phyloP scores from a whole-genome alignment of 2,329 filamentous ascomycete species.

The Fusarium pilosicola region DNA sequence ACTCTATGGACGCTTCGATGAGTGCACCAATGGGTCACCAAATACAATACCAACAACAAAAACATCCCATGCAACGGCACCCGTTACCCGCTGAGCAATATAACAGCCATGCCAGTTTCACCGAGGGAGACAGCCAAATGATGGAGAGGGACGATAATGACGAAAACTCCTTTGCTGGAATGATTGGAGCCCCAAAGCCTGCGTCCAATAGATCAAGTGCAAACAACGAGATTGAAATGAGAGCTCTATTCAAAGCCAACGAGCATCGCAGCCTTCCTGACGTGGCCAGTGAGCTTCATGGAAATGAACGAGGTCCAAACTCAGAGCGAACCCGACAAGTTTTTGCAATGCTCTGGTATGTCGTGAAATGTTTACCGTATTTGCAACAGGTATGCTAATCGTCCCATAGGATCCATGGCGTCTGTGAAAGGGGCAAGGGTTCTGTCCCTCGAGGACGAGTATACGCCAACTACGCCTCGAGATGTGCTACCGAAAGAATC shows the following conservation, averaged over 20 bases:
- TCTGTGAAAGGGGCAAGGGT: slow-evolving; percentile 78
- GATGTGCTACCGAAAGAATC: slow-evolving; percentile 92
- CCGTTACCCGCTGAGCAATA: slow-evolving; percentile 66
- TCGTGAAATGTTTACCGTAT: slow-evolving; percentile 10
- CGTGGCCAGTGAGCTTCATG: slow-evolving; percentile 79
- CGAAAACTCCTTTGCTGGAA: slow-evolving; percentile 63
- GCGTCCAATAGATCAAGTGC: slow-evolving; percentile 74
- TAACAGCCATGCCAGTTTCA: slow-evolving; percentile 62
- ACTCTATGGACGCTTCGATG: slow-evolving; percentile 60
- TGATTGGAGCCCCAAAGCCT: slow-evolving; percentile 61
- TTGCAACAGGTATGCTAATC: slow-evolving; percentile 19
- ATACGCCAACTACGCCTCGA: slow-evolving; percentile 93
- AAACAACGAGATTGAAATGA: slow-evolving; percentile 84
- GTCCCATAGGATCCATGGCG: slow-evolving; percentile 72
- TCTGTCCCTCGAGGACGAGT: slow-evolving; percentile 93
- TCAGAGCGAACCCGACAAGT: slow-evolving; percentile 86
- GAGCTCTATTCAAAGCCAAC: slow-evolving; percentile 77
- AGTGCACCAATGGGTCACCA: slow-evolving; percentile 55
- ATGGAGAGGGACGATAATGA: slow-evolving; percentile 69
- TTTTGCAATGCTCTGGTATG: slow-evolving; percentile 89
- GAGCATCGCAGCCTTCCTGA: slow-evolving; percentile 74
- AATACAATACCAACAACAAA: slow-evolving; percentile 53
- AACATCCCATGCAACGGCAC: slow-evolving; percentile 57
- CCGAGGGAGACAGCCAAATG: slow-evolving; percentile 68
- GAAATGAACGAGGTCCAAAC: slow-evolving; percentile 81